Conservation (phyloP, 2,329 filamentous ascomycete genomes). For the Fusarium luffae region DNA sequence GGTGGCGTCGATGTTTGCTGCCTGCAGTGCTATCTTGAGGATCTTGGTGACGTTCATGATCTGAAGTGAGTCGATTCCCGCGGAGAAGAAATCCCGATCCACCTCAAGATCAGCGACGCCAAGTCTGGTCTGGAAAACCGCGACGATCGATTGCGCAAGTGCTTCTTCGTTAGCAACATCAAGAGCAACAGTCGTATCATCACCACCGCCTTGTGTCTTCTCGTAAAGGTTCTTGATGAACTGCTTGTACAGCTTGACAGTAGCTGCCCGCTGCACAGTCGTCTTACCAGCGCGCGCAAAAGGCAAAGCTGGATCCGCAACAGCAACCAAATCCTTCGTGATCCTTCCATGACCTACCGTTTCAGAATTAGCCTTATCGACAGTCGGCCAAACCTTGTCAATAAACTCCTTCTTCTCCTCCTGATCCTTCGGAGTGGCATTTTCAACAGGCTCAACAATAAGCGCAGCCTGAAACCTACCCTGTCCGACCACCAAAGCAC, state of each 20-base stretch:
- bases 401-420: neutral
- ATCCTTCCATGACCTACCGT: constrained; percentile 3
- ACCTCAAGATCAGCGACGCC: neutral
- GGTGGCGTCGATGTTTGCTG: rapidly evolving
- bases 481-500: neutral
- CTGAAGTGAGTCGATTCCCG: neutral
- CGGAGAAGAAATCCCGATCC: neutral
- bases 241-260: neutral
- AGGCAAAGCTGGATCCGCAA: neutral
- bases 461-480: constrained; percentile 2
- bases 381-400: neutral
- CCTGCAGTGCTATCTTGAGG: rapidly evolving
- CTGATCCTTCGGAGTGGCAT: neutral
- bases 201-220: neutral
- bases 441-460: neutral
- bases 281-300: neutral
- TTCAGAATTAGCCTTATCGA: neutral
- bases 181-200: neutral
- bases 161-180: neutral
- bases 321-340: neutral
- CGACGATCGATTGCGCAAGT: neutral
- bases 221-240: constrained; percentile 3
- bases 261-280: neutral
- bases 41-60: neutral
- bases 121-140: neutral